Conservation (phyloP, 148 eudicot genomes). For the Vaccinium macrocarpon region DNA sequence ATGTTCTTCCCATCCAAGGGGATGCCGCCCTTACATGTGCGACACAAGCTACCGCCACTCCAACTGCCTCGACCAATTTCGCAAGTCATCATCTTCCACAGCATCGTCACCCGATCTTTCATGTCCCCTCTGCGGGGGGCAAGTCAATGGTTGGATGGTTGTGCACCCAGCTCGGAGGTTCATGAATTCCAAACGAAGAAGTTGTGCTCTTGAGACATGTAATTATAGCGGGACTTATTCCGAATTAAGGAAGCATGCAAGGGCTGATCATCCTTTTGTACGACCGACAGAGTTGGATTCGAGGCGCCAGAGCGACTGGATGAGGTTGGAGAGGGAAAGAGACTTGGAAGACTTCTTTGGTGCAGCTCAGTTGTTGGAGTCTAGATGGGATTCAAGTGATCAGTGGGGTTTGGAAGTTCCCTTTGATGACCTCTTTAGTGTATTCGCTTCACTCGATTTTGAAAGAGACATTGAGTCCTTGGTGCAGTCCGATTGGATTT, state of each 20-base stretch:
- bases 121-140: constrained; percentile 50
- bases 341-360: constrained; percentile 2
- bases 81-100: constrained; percentile 20
- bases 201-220: constrained; percentile 36
- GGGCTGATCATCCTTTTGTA: constrained; percentile 28
- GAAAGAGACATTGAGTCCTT: background rate
- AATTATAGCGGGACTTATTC: constrained; percentile 29
- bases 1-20: constrained; percentile 33
- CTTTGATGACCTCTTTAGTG: background rate
- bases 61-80: constrained; percentile 29
- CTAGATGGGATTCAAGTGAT: background rate
- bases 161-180: constrained; percentile 25
- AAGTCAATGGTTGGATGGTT: constrained; percentile 32
- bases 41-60: constrained; percentile 32
- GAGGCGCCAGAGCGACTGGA: constrained; percentile 19
- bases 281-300: constrained; percentile 24
- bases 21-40: constrained; percentile 34
- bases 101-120: background rate
- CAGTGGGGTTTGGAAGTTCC: background rate
- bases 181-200: constrained; percentile 38
- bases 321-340: constrained; percentile 8
- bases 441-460: background rate
- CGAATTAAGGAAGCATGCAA: constrained; percentile 38
- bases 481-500: background rate
- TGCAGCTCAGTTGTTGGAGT: background rate